These are phyloP conservation scores for Moesziomyces parantarcticus DNA, from an alignment of 1,284 basidiomycete genomes.

Conservation along the genomic window DNA sequence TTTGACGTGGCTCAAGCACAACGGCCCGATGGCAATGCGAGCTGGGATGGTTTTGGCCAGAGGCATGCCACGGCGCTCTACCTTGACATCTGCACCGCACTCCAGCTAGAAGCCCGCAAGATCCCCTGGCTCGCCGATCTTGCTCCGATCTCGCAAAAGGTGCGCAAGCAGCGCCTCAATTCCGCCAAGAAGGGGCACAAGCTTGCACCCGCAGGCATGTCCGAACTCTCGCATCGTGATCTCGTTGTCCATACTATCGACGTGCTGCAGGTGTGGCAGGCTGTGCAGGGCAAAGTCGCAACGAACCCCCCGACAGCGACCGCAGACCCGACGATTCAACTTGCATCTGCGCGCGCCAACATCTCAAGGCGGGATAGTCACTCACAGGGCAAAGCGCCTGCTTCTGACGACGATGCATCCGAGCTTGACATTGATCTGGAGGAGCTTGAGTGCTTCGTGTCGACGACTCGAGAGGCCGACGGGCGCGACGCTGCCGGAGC, in stretches of 20 bases:
- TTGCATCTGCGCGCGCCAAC: too few species aligned
- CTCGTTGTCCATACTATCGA: conserved; percentile 25
- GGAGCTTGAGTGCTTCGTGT: conserved; percentile 31
- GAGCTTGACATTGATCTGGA: conserved; percentile 4
- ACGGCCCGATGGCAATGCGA: too few species aligned
- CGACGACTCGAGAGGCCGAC: neutral
- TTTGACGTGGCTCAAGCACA: conserved; percentile 2
- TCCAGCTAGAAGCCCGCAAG: conserved; percentile 12
- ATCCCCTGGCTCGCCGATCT: conserved; percentile 24
- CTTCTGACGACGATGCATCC: neutral
- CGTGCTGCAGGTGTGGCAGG: conserved; percentile 21
- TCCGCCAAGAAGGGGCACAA: neutral
- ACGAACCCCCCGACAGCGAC: too few species aligned
- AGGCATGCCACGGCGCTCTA: conserved; percentile 12
- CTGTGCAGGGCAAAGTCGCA: neutral
- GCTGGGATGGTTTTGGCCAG: conserved; percentile 1
- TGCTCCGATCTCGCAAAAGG: conserved; percentile 3
- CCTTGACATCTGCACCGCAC: conserved; percentile 14
- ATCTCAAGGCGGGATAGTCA: too few species aligned
- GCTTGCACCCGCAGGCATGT: neutral
- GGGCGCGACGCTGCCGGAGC: neutral
- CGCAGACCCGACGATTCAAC: too few species aligned
- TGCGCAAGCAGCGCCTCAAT: neutral
- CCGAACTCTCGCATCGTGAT: conserved; percentile 21
- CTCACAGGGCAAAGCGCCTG: neutral